These are phyloP conservation scores for Solanum rostratum DNA, from an alignment of 257 asterid species.

Conservation along the genomic window DNA sequence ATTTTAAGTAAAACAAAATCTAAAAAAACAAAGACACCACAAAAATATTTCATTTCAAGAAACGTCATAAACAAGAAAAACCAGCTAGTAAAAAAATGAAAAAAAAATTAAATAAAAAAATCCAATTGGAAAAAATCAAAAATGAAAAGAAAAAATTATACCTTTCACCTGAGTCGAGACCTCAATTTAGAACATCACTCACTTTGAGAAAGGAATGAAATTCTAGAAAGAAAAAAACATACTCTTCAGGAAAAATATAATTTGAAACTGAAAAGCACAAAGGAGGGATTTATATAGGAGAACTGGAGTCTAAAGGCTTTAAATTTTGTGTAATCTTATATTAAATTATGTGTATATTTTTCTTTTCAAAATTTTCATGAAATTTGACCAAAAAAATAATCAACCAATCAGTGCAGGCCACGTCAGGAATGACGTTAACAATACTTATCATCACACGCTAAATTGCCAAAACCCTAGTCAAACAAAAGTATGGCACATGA, in stretches of 20 bases:
- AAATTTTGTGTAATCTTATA: background rate
- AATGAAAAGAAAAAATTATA: background rate
- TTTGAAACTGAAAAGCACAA: background rate
- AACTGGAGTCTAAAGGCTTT: background rate
- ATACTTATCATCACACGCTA: background rate
- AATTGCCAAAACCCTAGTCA: constrained; percentile 7
- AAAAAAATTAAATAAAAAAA: background rate
- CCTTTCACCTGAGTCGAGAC: background rate
- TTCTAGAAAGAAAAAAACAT: background rate
- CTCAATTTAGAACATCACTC: background rate
- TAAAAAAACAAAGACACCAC: background rate
- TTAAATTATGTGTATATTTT: background rate
- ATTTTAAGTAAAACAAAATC: background rate
- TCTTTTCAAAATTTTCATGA: background rate
- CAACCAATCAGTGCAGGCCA: background rate
- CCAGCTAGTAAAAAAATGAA: background rate
- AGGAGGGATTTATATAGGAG: background rate
- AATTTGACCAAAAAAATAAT: background rate
- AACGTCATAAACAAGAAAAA: background rate
- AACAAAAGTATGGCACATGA: background rate
- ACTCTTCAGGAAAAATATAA: background rate
- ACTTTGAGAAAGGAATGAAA: background rate
- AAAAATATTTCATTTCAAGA: background rate
- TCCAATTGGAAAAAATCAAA: background rate
- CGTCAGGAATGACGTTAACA: background rate